phyloP scores from a whole-genome alignment of 495 filamentous ascomycete species.

The Articulospora tetracladia region DNA sequence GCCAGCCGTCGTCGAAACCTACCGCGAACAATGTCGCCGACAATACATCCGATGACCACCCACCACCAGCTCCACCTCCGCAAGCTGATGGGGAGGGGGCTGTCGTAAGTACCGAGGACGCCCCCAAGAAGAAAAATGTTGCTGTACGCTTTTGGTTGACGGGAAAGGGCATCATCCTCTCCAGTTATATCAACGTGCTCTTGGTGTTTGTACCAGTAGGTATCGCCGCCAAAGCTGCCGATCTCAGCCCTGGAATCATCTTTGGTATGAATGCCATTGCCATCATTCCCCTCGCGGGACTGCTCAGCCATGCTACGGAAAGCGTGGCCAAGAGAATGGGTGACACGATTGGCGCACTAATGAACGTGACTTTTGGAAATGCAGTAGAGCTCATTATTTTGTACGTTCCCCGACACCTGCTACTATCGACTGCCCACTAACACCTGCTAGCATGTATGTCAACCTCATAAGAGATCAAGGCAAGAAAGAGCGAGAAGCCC shows the following conservation, averaged over 20 bases:
- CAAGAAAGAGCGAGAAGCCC: slow-evolving; percentile 38
- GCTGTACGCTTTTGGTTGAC: slow-evolving; percentile 44
- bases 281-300: slow-evolving; percentile 77
- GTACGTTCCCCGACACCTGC: slow-evolving; percentile 30
- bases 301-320: slow-evolving; percentile 80
- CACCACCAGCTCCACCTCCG: slow-evolving; percentile 48
- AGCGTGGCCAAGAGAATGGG: slow-evolving; percentile 72
- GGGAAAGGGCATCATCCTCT: slow-evolving; percentile 50
- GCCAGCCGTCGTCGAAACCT: slow-evolving; percentile 22
- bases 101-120: slow-evolving; percentile 37
- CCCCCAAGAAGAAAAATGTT: slow-evolving; percentile 39
- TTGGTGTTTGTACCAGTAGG: slow-evolving; percentile 74
- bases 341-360: slow-evolving; percentile 74
- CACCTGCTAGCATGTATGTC: slow-evolving; percentile 37
- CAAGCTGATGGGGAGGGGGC: slow-evolving; percentile 52
- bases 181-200: slow-evolving; percentile 76
- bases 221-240: slow-evolving; percentile 57
- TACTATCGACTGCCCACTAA: slow-evolving; percentile 16
- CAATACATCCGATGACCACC: slow-evolving; percentile 27
- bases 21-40: slow-evolving; percentile 31
- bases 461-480: slow-evolving; percentile 29
- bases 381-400: slow-evolving; percentile 89
- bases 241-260: slow-evolving; percentile 32
- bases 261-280: slow-evolving; percentile 83
- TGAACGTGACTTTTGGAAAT: slow-evolving; percentile 88